Evolutionary conservation across 352 stramenopile genomes (phyloP).

Genomic region (Phytophthora meadii): DNA sequence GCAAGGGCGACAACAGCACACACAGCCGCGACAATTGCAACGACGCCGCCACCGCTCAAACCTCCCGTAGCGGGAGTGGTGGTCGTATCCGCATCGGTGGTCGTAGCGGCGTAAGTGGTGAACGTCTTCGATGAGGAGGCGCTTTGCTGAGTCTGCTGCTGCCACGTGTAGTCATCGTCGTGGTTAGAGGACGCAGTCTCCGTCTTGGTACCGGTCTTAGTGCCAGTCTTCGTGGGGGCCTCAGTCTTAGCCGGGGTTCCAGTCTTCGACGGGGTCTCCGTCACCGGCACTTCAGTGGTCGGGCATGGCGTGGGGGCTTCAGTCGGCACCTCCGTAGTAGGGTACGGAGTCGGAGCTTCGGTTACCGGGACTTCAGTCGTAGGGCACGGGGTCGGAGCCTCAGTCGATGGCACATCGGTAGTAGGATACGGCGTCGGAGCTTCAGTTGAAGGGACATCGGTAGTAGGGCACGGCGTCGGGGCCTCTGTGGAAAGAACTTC

Average conservation of each 20-base stretch:
- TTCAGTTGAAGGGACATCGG: background rate
- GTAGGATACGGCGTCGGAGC: slow-evolving; percentile 5
- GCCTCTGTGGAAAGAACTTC: slow-evolving; percentile 5
- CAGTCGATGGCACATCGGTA: slow-evolving; percentile 3
- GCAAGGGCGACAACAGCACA: slow-evolving; percentile 43
- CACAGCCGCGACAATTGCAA: slow-evolving; percentile 25
- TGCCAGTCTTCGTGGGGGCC: slow-evolving; percentile 6
- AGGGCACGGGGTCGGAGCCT: slow-evolving; percentile 19
- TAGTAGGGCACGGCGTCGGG: slow-evolving; percentile 28
- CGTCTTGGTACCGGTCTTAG: slow-evolving; percentile 9
- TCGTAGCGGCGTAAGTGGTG: slow-evolving; percentile 23
- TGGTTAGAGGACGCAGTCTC: slow-evolving; percentile 24
- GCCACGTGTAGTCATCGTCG: slow-evolving; percentile 23
- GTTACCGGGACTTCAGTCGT: slow-evolving; percentile 14
- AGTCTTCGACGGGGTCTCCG: slow-evolving; percentile 13
- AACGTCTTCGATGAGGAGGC: slow-evolving; percentile 35
- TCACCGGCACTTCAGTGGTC: slow-evolving; percentile 17
- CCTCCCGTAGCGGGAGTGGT: background rate
- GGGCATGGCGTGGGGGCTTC: slow-evolving; percentile 18
- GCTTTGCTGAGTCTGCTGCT: slow-evolving; percentile 25
- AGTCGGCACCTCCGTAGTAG: slow-evolving; percentile 18
- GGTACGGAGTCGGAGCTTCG: slow-evolving; percentile 15
- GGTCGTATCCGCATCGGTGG: slow-evolving; percentile 1
- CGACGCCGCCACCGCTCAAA: background rate
- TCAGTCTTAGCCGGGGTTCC: slow-evolving; percentile 8